Evolutionary conservation across 257 asterid genomes (phyloP).

Genomic region (Eustoma russellianum): DNA sequence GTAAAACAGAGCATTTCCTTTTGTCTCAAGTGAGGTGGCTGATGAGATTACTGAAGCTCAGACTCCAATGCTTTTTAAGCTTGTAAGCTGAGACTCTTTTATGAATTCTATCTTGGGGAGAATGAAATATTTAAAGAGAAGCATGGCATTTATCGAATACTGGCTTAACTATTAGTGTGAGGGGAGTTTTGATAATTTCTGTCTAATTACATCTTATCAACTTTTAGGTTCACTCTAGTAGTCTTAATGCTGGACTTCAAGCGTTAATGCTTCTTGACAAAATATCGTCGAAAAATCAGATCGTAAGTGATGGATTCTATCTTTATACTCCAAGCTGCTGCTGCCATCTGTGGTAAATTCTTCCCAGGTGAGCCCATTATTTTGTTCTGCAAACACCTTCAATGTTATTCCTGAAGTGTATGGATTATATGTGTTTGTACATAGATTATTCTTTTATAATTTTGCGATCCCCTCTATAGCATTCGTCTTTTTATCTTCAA

Average conservation of each 20-base stretch:
- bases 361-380: conserved; percentile 38
- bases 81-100: conserved; percentile 38
- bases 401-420: too few relatives aligned
- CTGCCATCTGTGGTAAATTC: too few relatives aligned
- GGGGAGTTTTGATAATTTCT: too few relatives aligned
- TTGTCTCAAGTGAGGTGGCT: conserved; percentile 64
- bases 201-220: too few relatives aligned
- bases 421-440: too few relatives aligned
- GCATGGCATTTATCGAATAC: too few relatives aligned
- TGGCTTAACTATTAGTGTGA: too few relatives aligned
- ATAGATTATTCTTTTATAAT: too few relatives aligned
- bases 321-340: conserved; percentile 96
- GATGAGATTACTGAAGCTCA: too few relatives aligned
- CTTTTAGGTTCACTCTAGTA: conserved; percentile 94
- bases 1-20: conserved; percentile 95
- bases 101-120: background rate
- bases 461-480: too few relatives aligned
- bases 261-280: conserved; percentile 95
- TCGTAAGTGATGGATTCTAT: conserved; percentile 89
- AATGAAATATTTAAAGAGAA: background rate
- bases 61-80: conserved; percentile 83
- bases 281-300: conserved; percentile 82
- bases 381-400: too few relatives aligned
- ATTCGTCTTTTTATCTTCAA: too few relatives aligned
- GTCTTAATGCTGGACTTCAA: conserved; percentile 95